Evolutionary conservation across 805 yeast species (phyloP).

Genomic region (Dipodascopsis tothii): DNA sequence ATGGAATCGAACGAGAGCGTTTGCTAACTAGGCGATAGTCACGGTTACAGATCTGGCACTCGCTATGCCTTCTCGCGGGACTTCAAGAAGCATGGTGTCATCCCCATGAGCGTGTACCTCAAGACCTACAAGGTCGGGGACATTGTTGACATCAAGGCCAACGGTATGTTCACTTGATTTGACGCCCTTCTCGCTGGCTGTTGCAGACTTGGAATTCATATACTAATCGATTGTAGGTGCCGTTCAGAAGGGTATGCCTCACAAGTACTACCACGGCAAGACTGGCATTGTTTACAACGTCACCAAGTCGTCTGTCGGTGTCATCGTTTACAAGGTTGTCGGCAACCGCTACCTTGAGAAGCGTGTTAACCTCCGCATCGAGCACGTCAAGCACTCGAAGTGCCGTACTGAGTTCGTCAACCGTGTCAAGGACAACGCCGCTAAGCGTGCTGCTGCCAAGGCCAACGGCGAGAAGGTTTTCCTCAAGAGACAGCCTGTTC

Average conservation of each 20-base stretch:
- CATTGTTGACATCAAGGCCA: slow-evolving; percentile 98
- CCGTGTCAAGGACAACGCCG: slow-evolving; percentile 97
- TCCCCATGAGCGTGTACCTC: slow-evolving; percentile 90
- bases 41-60: slow-evolving; percentile 99
- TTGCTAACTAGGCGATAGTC: slow-evolving; percentile 36
- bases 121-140: slow-evolving; percentile 98
- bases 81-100: slow-evolving; percentile 94
- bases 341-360: slow-evolving; percentile 98
- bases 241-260: slow-evolving; percentile 99
- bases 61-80: slow-evolving; percentile 99
- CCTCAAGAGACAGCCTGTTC: slow-evolving; percentile 97
- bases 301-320: slow-evolving; percentile 97
- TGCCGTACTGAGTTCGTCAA: slow-evolving; percentile 98
- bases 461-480: slow-evolving; percentile 81
- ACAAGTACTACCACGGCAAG: slow-evolving; percentile 99
- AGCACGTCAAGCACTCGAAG: slow-evolving; percentile 98
- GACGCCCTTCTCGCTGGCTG: neutral
- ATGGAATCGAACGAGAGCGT: neutral
- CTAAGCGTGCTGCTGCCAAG: slow-evolving; percentile 88
- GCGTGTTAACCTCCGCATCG: slow-evolving; percentile 97
- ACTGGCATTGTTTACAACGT: slow-evolving; percentile 99
- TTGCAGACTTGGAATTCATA: neutral
- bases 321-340: slow-evolving; percentile 94
- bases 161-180: slow-evolving; percentile 42
- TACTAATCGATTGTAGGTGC: slow-evolving; percentile 36